Base-by-base conservation (phyloP, 495 filamentous ascomycete genomes). In the Aspergillus heteromorphus region DNA sequence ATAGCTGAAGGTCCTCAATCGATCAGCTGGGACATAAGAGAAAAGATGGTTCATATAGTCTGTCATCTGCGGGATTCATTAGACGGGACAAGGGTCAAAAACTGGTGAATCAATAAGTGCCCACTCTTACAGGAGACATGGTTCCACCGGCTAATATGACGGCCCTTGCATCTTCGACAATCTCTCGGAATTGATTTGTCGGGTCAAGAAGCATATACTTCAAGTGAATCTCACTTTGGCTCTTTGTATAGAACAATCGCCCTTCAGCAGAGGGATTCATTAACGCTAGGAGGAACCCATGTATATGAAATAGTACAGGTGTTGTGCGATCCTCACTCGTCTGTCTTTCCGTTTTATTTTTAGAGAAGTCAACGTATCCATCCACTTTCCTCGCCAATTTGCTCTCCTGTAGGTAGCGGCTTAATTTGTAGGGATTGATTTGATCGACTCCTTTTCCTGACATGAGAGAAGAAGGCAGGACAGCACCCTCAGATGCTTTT, bases 311-410 rank as follows among this genome's bases (percentile, higher is more conserved):
- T 5, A 98, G 77, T 14, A 87, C 83, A 0, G 92, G 95, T 29
- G 83, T 80, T 14, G 81, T 78, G 0, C 77, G 64, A 57, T 61
- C 59, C 53, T 65, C 64, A 18, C 56, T 63, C 51, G 51, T 5
- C 50, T 60, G 57, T 27, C 53, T 59, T 36, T 57, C 61, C 18
- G 66, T 56, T 56, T 73, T 52, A 60, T 82, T 68, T 54, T 87
- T 78, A 14, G 72, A 65, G 56, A 87, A 81, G 36, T 78, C 79
- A 7, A 82, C 74, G 65, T 97, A 98, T 20, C 87, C 86, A 68
- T 98, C 93, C 20, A 97, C 86, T 68, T 98, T 98, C 34, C 91
- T 85, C 13, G 93, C 93, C 31, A 98, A 73, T 58, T 97, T 97
- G 53, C 91, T 96, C 62, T 95, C 87, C 59, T 91, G 86, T 9